Percentiles rank a stretch among this genome's conserved stretches.
phyloP scores from a whole-genome alignment of 2,329 filamentous ascomycete genomes.

The Monilinia vaccinii-corymbosi region DNA sequence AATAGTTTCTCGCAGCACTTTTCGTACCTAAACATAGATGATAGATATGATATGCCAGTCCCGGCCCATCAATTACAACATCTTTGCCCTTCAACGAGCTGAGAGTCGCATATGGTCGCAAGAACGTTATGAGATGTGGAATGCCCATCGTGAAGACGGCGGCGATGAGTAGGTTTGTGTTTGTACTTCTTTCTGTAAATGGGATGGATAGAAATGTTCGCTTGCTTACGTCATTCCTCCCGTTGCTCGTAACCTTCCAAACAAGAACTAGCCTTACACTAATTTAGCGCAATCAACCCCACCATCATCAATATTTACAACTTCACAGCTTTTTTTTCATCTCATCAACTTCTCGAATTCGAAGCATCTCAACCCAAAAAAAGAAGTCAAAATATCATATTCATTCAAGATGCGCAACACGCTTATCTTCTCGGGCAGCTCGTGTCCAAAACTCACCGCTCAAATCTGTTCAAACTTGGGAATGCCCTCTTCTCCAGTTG shows the following conservation, averaged over 20 bases:
- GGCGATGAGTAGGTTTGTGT: slow-evolving; percentile 24
- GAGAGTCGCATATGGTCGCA: slow-evolving; percentile 43
- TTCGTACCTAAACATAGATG: slow-evolving; percentile 41
- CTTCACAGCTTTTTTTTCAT: too few species aligned
- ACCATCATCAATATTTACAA: slow-evolving; percentile 4
- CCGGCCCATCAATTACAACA: slow-evolving; percentile 67
- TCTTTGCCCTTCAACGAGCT: slow-evolving; percentile 34
- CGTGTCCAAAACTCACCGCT: slow-evolving; percentile 53
- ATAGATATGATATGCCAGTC: slow-evolving; percentile 65
- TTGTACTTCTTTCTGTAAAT: too few species aligned
- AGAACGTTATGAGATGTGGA: slow-evolving; percentile 42
- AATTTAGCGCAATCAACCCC: neutral
- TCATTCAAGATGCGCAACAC: slow-evolving; percentile 48
- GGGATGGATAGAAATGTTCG: too few species aligned
- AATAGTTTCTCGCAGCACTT: slow-evolving; percentile 34
- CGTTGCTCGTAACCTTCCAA: too few species aligned
- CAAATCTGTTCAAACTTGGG: slow-evolving; percentile 62
- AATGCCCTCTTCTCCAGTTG: slow-evolving; percentile 54
- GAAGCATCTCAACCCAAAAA: neutral
- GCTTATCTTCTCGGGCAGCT: slow-evolving; percentile 59
- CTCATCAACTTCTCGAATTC: too few species aligned
- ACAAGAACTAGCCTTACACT: neutral
- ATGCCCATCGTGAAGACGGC: slow-evolving; percentile 44
- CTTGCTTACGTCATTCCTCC: too few species aligned
- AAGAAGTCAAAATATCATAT: neutral